Percentiles rank a stretch among this genome's conserved stretches.
phyloP scores from a whole-genome alignment of 2,329 filamentous ascomycete genomes.

The Catunica adiposa region DNA sequence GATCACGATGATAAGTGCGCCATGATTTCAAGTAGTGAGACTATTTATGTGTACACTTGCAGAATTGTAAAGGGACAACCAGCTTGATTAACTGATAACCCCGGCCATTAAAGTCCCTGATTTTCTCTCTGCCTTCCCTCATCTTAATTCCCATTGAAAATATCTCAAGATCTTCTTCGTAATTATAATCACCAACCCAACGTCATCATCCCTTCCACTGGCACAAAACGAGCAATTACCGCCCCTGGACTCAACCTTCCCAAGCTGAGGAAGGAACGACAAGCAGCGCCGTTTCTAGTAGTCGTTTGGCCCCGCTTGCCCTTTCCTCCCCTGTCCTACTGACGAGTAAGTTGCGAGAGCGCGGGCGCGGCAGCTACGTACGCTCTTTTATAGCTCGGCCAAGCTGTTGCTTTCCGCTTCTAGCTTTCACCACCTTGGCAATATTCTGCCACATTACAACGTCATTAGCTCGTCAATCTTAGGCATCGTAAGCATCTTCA shows the following conservation, averaged over 20 bases:
- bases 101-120: too few species aligned
- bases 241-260: neutral
- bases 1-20: too few species aligned
- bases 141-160: too few species aligned
- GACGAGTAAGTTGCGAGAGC: neutral
- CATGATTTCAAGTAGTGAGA: too few species aligned
- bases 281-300: neutral
- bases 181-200: neutral
- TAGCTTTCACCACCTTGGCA: neutral
- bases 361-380: neutral
- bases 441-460: neutral
- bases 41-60: too few species aligned
- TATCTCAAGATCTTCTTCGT: neutral
- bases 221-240: neutral
- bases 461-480: neutral
- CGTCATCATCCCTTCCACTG: neutral
- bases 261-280: neutral
- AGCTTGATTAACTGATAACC: too few species aligned
- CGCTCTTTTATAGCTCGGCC: neutral
- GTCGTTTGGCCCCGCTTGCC: neutral
- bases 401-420: slow-evolving; percentile 1
- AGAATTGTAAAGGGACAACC: too few species aligned
- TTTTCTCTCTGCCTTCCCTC: too few species aligned
- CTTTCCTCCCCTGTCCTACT: too few species aligned
- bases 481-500: neutral